These are phyloP conservation scores for Colletotrichum musicola DNA, from an alignment of 2,329 filamentous ascomycete species.

Conservation along the genomic window DNA sequence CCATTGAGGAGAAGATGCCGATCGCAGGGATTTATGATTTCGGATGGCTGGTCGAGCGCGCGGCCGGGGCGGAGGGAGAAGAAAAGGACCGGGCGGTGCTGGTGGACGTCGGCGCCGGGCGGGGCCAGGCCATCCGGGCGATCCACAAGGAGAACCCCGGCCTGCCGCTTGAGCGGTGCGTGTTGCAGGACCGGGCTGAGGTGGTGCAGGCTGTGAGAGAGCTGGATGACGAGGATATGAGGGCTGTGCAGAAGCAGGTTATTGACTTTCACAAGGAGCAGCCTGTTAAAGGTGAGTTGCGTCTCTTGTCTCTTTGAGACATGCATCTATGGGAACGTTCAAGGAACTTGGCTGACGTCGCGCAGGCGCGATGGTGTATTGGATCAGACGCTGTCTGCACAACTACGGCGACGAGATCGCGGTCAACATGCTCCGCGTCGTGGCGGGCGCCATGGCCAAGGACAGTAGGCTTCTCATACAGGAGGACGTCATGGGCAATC, in stretches of 20 bases:
- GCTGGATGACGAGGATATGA: slow-evolving; percentile 40
- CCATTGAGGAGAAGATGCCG: slow-evolving; percentile 43
- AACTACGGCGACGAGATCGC: slow-evolving; percentile 51
- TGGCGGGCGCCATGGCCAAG: slow-evolving; percentile 46
- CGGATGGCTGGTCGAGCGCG: slow-evolving; percentile 43
- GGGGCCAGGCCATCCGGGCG: slow-evolving; percentile 44
- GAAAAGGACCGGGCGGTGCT: slow-evolving; percentile 41
- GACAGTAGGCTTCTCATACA: slow-evolving; percentile 51
- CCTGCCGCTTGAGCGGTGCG: slow-evolving; percentile 45
- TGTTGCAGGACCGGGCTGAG: slow-evolving; percentile 48
- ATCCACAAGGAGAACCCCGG: slow-evolving; percentile 44
- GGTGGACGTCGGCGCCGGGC: slow-evolving; percentile 52
- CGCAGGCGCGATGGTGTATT: slow-evolving; percentile 52
- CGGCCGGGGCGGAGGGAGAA: not conserved
- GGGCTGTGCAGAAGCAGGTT: slow-evolving; percentile 23
- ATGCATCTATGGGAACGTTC: not conserved
- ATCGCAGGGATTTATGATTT: slow-evolving; percentile 49
- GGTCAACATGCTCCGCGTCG: slow-evolving; percentile 47
- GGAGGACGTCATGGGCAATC: slow-evolving; percentile 47
- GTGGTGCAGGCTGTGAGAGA: slow-evolving; percentile 45
- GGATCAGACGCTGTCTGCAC: slow-evolving; percentile 53
- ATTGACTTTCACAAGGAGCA: slow-evolving; percentile 49
- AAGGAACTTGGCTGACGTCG: too few relatives aligned
- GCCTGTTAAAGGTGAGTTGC: slow-evolving; percentile 35
- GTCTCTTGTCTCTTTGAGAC: slow-evolving; percentile 13